A percentile compares a stretch with the other conserved stretches of the same genome.
Conservation (phyloP, 192 early-diverging fungal species). For the Coemansia asiatica region DNA sequence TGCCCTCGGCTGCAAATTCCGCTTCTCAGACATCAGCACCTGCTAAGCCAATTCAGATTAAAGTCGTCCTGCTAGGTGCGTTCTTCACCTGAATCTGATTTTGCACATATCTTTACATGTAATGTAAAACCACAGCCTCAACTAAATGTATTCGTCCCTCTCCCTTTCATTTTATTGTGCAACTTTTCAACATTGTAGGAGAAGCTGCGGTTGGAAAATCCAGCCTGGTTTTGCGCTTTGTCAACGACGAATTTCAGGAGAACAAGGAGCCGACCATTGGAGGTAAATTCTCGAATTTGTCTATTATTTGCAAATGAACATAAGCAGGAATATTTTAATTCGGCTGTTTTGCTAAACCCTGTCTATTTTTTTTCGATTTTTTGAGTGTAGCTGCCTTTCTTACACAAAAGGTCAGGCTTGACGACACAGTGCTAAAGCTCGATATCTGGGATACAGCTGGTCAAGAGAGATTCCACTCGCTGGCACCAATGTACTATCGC, state of each 20-base stretch:
- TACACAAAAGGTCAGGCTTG: constrained; percentile 91
- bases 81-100: background rate
- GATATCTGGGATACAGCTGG: constrained; percentile 95
- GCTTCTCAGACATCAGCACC: constrained; percentile 23
- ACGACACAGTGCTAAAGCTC: constrained; percentile 81
- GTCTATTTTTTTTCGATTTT: background rate
- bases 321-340: no score
- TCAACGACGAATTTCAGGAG: constrained; percentile 91
- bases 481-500: constrained; percentile 95
- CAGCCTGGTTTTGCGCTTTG: constrained; percentile 91
- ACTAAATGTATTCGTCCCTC: no score
- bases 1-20: constrained; percentile 13
- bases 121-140: no score
- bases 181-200: constrained; percentile 43
- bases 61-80: constrained; percentile 86
- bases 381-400: constrained; percentile 67
- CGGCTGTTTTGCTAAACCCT: no score
- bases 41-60: constrained; percentile 90
- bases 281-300: constrained; percentile 37
- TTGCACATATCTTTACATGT: no score
- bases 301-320: constrained; percentile 7
- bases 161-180: constrained; percentile 1
- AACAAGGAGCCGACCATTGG: constrained; percentile 99
- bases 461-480: constrained; percentile 96
- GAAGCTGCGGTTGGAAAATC: constrained; percentile 99